Evolutionary conservation across 176 grass and related monocot species (phyloP).

Genomic region (Urochloa ruziziensis): DNA sequence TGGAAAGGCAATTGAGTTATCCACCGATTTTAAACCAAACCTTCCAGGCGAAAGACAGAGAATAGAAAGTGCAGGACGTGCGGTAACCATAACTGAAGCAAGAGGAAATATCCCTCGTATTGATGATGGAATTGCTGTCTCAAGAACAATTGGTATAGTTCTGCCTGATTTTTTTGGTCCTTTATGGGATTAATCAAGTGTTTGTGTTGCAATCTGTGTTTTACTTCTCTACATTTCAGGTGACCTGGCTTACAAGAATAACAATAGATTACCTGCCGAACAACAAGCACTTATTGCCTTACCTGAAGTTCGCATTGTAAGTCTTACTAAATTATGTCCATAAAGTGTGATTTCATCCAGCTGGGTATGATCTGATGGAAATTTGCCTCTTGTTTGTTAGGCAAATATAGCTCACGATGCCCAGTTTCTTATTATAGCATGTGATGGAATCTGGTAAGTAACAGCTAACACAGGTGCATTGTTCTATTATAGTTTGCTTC

Average conservation of each 20-base stretch:
- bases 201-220: background rate
- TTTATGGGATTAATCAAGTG: background rate
- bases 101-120: conserved; percentile 23
- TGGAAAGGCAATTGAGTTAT: conserved; percentile 26
- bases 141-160: conserved; percentile 44
- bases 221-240: conserved; percentile 30
- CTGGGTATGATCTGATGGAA: conserved; percentile 6
- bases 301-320: conserved; percentile 45
- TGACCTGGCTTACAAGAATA: conserved; percentile 36
- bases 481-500: conserved; percentile 11
- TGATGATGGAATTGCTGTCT: conserved; percentile 25
- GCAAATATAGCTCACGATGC: conserved; percentile 25
- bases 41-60: conserved; percentile 25
- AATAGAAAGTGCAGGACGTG: conserved; percentile 27
- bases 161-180: background rate
- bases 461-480: background rate
- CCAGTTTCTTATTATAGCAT: conserved; percentile 59
- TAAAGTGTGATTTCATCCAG: conserved; percentile 1
- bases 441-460: conserved; percentile 70
- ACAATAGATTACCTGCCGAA: background rate
- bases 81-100: background rate
- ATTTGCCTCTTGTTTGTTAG: conserved; percentile 17
- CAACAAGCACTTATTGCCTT: conserved; percentile 35
- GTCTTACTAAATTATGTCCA: background rate
- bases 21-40: conserved; percentile 39